These are phyloP conservation scores for Leucoagaricus sp. DNA, from an alignment of 1,284 basidiomycete genomes.

Conservation along the genomic window DNA sequence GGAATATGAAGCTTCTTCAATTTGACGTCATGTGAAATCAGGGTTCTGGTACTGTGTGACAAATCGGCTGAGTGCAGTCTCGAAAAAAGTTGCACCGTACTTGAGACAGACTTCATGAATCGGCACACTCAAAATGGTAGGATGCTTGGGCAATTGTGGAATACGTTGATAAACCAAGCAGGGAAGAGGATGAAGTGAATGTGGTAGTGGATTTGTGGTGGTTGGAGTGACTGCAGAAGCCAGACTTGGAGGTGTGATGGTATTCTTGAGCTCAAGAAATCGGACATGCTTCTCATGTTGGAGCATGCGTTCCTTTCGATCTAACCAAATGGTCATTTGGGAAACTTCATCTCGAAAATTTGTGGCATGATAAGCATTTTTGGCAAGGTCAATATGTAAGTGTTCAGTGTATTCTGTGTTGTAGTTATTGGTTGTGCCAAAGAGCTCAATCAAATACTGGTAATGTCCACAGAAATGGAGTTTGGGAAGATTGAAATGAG, in stretches of 20 bases:
- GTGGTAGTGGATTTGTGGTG: too few species aligned
- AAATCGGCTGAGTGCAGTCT: background rate
- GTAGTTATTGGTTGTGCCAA: conserved; percentile 33
- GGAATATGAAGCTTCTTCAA: background rate
- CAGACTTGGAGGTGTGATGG: too few species aligned
- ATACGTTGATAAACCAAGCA: background rate
- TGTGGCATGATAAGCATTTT: conserved; percentile 31
- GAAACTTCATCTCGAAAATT: conserved; percentile 31
- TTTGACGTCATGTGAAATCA: background rate
- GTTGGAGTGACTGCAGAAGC: too few species aligned
- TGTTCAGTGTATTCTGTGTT: conserved; percentile 34
- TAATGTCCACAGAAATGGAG: conserved; percentile 33
- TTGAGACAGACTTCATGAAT: background rate
- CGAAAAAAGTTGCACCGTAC: background rate
- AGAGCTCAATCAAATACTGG: conserved; percentile 22
- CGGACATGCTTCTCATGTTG: too few species aligned
- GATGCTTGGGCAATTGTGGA: background rate
- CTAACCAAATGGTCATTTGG: conserved; percentile 37
- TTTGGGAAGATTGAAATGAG: conserved; percentile 36
- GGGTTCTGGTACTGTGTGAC: background rate
- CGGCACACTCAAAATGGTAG: background rate
- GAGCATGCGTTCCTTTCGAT: conserved; percentile 28
- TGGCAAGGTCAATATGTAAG: conserved; percentile 35
- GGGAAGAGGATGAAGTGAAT: too few species aligned
- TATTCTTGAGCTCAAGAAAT: too few species aligned